Evolutionary conservation across 1,284 basidiomycete genomes (phyloP), one percentile per base, ranked within the genome.

Genomic region (Bondarzewia mesenterica): DNA sequence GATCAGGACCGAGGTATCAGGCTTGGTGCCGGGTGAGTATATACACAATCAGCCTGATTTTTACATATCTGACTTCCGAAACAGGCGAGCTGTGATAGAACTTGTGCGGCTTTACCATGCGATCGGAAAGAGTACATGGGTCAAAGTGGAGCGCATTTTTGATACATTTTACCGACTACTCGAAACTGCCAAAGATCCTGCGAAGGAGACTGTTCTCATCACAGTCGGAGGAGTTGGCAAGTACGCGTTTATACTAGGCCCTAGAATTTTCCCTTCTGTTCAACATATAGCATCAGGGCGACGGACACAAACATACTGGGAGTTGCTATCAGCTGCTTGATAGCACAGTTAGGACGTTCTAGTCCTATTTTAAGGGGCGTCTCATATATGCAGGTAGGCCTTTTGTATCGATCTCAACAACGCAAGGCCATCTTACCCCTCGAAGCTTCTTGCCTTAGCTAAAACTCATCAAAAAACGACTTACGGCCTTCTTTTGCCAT

Each of bases 401-500:
- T 18, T 23, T 40, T 7, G 39, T n/a, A n/a, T n/a, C n/a, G n/a
- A n/a, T n/a, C n/a, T n/a, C n/a, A n/a, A n/a, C n/a, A n/a, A n/a
- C n/a, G n/a, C n/a, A n/a, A n/a, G n/a, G n/a, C n/a, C n/a, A n/a
- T n/a, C 42, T 52, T 49, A 41, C 39, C 7, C 22, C 50, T 44
- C 29, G 25, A 52, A 93, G 88, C 69, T 93, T 18, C 63, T 78
- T 5, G 71, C 70, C 0, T 58, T 86, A 36, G 75, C 80, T 20
- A 79, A 74, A 50, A 61, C 72, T 47, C 72, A 80, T 54, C 72
- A 77, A 38, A 90, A 87, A 58, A 71, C 80, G 0, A 76, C 82
- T 0, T 89, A 89, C 58, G 73, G 73, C 7, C 69, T 93, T 29
- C 61, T 91, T 7, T 75, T 77, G 3, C 88, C 89, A 0, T 82